Evolutionary conservation across 1,284 basidiomycete species (phyloP).

Genomic region (Fistulinella staudtii): DNA sequence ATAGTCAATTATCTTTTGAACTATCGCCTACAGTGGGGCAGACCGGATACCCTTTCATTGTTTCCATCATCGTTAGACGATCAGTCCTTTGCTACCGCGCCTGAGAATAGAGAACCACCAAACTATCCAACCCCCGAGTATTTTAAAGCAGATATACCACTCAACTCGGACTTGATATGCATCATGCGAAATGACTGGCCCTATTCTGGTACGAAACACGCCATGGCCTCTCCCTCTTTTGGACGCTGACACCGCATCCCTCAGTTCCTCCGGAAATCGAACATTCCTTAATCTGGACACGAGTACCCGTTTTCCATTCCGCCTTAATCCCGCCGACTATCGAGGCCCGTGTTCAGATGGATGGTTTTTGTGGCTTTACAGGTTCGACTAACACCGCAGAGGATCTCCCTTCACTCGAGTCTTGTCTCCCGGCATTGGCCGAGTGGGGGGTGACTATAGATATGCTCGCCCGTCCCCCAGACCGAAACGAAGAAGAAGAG

Average conservation of each 20-base stretch:
- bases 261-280: constrained; percentile 69
- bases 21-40: constrained; percentile 70
- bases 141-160: constrained; percentile 60
- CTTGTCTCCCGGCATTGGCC: constrained; percentile 54
- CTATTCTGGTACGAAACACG: constrained; percentile 55
- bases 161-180: constrained; percentile 49
- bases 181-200: constrained; percentile 83
- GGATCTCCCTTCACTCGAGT: constrained; percentile 58
- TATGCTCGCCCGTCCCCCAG: constrained; percentile 44
- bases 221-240: not conserved
- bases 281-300: constrained; percentile 74
- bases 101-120: constrained; percentile 3
- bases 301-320: constrained; percentile 63
- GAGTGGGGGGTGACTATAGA: constrained; percentile 69
- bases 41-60: constrained; percentile 56
- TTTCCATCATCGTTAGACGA: constrained; percentile 44
- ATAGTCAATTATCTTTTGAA: constrained; percentile 64
- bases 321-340: constrained; percentile 44
- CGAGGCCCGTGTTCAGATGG: constrained; percentile 50
- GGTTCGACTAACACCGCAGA: constrained; percentile 66
- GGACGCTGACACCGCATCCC: constrained; percentile 2
- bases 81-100: not conserved
- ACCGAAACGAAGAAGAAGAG: constrained; percentile 48
- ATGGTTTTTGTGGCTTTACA: constrained; percentile 75
- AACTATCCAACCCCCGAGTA: constrained; percentile 41